Base-by-base conservation (phyloP, 2,329 filamentous ascomycete genomes). In the Penicillium verrucosum region DNA sequence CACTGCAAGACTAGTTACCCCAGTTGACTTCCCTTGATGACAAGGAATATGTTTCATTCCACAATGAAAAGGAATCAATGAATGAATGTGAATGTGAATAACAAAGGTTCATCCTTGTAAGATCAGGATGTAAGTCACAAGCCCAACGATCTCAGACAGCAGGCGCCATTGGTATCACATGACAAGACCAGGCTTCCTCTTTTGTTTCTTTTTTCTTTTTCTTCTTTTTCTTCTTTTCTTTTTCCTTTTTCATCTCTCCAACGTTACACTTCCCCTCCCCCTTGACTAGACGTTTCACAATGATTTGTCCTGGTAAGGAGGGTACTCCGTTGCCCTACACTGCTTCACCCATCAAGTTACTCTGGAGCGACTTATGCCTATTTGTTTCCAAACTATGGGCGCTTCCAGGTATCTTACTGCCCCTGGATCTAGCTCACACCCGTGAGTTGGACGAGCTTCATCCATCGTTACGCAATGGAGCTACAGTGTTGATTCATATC, bases 361-460 rank as follows among this genome's bases (percentile, higher is more conserved):
- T 80, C 3, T 64, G 66, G 59, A 65, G 70, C 32, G 78, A 80
- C 59, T 63, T 79, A 42, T 44, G 64, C 23, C 70, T 78, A 6
- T 72, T 76, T 37, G 46, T 76, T 38, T 60, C 57, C 4, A 67
- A 71, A 42, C 59, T 68, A 18, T 65, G 64, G 56, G 67, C 70
- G 4, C 68, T 89, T 21, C 85, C 85, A 2, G 84, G 82, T 69
- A 76, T 89, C 36, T 53, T 89, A n/a, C 76, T 81, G 62, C 88
- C 88, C 0, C 43, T 86, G 8, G 70, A 68, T 14, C 81, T 85
- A 1, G 75, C 75, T 52, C 77, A 78, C 41, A 83, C 82, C 1
- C 82, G 77, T 14, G 41, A 58, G 64, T 78, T 89, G 45, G 85
- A 87, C 64, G 89, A 92, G 74, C 75, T 91, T 18, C 82, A 85